A percentile compares a stretch with the other conserved stretches of the same genome.
Evolutionary conservation across 306 rosid species (phyloP).

Genomic region (Dryas octopetala): DNA sequence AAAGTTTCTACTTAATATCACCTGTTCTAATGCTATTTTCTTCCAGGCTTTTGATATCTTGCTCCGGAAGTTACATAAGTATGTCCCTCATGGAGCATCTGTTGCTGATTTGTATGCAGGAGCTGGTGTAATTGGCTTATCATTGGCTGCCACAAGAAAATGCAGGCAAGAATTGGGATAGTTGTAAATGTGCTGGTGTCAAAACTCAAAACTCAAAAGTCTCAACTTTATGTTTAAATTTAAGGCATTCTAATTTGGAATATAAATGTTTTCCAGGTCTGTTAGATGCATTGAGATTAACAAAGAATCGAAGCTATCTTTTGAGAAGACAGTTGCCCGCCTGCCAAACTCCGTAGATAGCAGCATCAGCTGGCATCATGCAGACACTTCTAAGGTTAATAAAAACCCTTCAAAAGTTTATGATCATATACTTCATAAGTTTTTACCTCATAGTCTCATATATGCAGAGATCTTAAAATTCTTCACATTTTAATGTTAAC

Average conservation of each 20-base stretch:
- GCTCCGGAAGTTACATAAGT: conserved; percentile 81
- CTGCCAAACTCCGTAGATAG: conserved; percentile 58
- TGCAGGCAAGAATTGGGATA: conserved; percentile 73
- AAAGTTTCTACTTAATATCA: conserved; percentile 1
- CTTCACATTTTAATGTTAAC: neutral
- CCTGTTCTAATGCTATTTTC: conserved; percentile 2
- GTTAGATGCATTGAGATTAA: conserved; percentile 91
- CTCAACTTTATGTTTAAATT: conserved; percentile 13
- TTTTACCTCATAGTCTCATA: conserved; percentile 21
- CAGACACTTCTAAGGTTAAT: conserved; percentile 79
- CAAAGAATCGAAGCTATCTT: conserved; percentile 83
- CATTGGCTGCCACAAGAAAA: conserved; percentile 84
- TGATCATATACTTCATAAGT: conserved; percentile 18
- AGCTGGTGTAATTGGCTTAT: conserved; percentile 92
- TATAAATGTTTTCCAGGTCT: conserved; percentile 52
- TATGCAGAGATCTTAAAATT: neutral
- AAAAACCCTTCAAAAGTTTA: conserved; percentile 7
- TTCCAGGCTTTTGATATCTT: conserved; percentile 81
- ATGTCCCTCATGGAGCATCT: conserved; percentile 85
- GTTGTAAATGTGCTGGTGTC: conserved; percentile 20
- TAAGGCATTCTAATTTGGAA: neutral
- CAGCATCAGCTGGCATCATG: conserved; percentile 91
- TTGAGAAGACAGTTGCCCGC: conserved; percentile 85
- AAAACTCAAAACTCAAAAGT: conserved; percentile 18
- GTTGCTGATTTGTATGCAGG: conserved; percentile 95